phyloP scores from a whole-genome alignment of 768 basidiomycete species.

The Ephemerocybe angulata region DNA sequence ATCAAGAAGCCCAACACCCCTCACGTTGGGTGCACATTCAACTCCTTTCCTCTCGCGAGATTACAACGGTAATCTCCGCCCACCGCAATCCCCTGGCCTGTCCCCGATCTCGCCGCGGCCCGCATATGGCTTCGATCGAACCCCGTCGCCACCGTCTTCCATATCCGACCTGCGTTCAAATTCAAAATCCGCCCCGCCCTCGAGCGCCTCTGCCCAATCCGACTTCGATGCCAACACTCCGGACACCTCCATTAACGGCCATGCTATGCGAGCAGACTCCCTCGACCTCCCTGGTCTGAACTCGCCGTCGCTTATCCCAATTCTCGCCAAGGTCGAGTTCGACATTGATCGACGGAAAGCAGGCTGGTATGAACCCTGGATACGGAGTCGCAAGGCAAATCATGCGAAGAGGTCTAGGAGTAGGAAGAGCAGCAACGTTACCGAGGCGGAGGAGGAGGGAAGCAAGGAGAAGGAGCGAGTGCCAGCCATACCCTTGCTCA shows the following conservation, averaged over 20 bases:
- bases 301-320: conserved; percentile 66
- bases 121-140: conserved; percentile 39
- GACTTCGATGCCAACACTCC: conserved; percentile 50
- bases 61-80: conserved; percentile 32
- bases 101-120: conserved; percentile 35
- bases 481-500: conserved; percentile 50
- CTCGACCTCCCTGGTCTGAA: conserved; percentile 65
- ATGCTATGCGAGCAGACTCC: conserved; percentile 38
- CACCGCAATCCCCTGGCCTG: conserved; percentile 44
- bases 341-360: conserved; percentile 83
- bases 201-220: conserved; percentile 39
- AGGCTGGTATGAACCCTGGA: conserved; percentile 84
- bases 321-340: conserved; percentile 93
- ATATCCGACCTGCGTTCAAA: conserved; percentile 45
- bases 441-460: conserved; percentile 21
- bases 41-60: conserved; percentile 39
- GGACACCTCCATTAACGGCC: conserved; percentile 43
- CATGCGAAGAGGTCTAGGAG: conserved; percentile 51
- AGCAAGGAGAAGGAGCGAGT: conserved; percentile 24
- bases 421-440: conserved; percentile 15
- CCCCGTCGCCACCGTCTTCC: conserved; percentile 54
- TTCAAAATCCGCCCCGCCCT: conserved; percentile 46
- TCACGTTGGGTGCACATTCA: conserved; percentile 39
- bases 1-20: conserved; percentile 34
- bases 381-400: conserved; percentile 58